Percentiles rank a stretch among this genome's conserved stretches.
Conservation (phyloP, 345 rosid genomes). For the Gossypium stocksii region DNA sequence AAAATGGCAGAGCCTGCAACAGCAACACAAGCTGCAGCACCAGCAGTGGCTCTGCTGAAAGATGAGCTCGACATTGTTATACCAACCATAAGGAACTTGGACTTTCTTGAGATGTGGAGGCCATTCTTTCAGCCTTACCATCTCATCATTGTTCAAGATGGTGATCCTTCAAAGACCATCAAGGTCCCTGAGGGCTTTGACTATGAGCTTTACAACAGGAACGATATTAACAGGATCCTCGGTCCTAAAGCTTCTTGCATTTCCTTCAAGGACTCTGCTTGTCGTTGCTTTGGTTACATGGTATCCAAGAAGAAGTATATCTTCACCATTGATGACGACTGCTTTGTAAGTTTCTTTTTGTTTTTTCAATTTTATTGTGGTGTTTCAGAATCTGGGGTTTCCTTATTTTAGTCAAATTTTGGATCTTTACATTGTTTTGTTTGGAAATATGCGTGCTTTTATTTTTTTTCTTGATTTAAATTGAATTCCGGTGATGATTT, state of each 20-base stretch:
- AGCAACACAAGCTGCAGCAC: conserved; percentile 33
- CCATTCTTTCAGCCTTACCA: conserved; percentile 94
- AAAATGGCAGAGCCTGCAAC: conserved; percentile 54
- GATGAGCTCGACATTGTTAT: conserved; percentile 94
- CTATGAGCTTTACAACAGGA: conserved; percentile 87
- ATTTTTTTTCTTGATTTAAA: background rate
- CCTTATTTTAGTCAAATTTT: conserved; percentile 1
- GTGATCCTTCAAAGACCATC: conserved; percentile 82
- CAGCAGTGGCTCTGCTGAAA: conserved; percentile 44
- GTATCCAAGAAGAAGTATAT: conserved; percentile 96
- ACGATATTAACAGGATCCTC: conserved; percentile 76
- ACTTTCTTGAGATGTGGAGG: conserved; percentile 98
- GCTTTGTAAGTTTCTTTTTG: conserved; percentile 60
- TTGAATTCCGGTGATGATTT: background rate
- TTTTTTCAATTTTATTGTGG: background rate
- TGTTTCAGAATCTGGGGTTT: background rate
- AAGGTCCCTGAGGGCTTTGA: conserved; percentile 86
- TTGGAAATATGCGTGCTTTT: background rate
- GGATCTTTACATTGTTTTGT: conserved; percentile 17
- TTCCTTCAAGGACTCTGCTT: conserved; percentile 95
- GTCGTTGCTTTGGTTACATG: conserved; percentile 97
- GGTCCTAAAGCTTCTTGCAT: conserved; percentile 96
- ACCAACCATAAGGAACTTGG: conserved; percentile 89
- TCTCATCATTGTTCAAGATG: conserved; percentile 92
- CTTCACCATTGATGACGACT: conserved; percentile 94